Evolutionary conservation across 1,139 yeast species (phyloP), one percentile per base, ranked within the genome.

Genomic region (Suhomyces maxii): DNA sequence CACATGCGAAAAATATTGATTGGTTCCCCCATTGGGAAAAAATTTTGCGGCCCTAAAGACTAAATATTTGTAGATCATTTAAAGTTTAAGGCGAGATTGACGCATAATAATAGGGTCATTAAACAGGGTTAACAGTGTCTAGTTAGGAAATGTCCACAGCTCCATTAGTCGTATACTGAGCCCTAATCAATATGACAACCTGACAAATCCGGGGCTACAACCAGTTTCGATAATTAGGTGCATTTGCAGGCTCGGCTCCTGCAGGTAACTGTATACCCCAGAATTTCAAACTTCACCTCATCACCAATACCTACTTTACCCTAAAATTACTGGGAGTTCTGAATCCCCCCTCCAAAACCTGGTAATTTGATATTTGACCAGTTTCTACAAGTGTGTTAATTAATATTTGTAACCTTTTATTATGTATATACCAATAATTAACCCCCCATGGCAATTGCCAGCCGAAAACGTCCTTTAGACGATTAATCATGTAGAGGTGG

Each of bases 391-490:
- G 3, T 28, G 31, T 2, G 6, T 11, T 9, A 11, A 9, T 28
- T 9, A 28, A 28, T 28, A 9, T 28, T 28, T 28, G 9, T 9
- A 28, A 28, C 31, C 31, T 28, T 28, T 28, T 28, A 28, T 28
- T 28, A 28, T 9, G 31, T 28, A 28, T 28, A 28, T 28, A 28
- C 31, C 31, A 4, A 28, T 3, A 28, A 28, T 13, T 26, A 26
- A 25, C 23, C 39, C 39, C 25, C 38, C 31, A 25, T 36, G 38
- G 38, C 38, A 13, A 36, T 18, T 8, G 38, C 38, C 33, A 37
- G 26, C 39, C 39, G 39, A 37, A 37, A 37, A 8, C 23, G 23
- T 18, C 23, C 25, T 37, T 32, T 8, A 28, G 12, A 37, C 13
- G 9, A 26, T 18, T 9, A 11, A 11, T 3, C 31, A 28, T 28